These are phyloP conservation scores for Xylariaceae sp. DNA, from an alignment of 2,329 filamentous ascomycete species.

Conservation along the genomic window DNA sequence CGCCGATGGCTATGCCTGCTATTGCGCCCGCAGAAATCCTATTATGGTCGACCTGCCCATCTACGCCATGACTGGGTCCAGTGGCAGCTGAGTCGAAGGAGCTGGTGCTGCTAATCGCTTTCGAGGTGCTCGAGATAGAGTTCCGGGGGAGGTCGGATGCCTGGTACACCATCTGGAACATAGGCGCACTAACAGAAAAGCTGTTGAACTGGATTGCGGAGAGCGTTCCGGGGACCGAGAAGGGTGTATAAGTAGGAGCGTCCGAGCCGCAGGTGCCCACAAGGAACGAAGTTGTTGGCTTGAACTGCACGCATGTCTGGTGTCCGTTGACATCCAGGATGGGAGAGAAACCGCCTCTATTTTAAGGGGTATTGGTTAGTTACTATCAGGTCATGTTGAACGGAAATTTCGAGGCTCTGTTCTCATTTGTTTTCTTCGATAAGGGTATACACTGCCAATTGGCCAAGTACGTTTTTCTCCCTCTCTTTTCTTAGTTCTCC, in stretches of 20 bases:
- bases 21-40: constrained; percentile 4
- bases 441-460: neutral
- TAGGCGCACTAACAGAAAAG: constrained; percentile 18
- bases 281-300: constrained; percentile 20
- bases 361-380: constrained; percentile 2
- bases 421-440: neutral
- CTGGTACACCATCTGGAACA: constrained; percentile 18
- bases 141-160: constrained; percentile 10
- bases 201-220: neutral
- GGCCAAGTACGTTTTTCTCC: neutral
- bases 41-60: neutral
- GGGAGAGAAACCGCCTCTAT: constrained; percentile 18
- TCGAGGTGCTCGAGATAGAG: neutral
- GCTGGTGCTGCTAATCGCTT: neutral
- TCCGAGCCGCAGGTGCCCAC: constrained; percentile 17
- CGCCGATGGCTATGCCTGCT: constrained; percentile 16
- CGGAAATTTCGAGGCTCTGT: neutral
- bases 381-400: neutral
- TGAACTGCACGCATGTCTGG: constrained; percentile 23
- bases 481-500: neutral
- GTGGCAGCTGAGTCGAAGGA: neutral
- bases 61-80: no score
- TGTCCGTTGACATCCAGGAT: neutral
- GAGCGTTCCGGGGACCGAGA: constrained; percentile 9
- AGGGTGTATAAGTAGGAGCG: constrained; percentile 16